Evolutionary conservation across 352 stramenopile species (phyloP).

Genomic region (Globisporangium carolinianum): DNA sequence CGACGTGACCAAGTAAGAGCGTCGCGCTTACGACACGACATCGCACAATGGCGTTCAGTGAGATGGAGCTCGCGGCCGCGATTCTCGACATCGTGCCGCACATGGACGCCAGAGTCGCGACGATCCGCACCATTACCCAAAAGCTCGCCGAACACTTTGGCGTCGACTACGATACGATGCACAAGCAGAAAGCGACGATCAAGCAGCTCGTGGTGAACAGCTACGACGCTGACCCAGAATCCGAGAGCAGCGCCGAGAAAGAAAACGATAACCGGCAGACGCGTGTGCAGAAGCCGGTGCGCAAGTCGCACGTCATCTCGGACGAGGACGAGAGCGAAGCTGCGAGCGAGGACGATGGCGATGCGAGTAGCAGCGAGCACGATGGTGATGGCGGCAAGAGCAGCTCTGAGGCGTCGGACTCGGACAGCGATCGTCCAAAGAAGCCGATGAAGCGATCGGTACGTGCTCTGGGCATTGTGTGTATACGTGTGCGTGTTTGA

Average conservation of each 20-base stretch:
- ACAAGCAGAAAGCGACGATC: conserved; percentile 4
- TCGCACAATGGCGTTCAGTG: conserved; percentile 14
- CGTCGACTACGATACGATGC: conserved; percentile 19
- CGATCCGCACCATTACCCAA: conserved; percentile 37
- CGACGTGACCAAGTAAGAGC: too few species aligned
- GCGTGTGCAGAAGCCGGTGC: background rate
- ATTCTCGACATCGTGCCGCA: conserved; percentile 47
- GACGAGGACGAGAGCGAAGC: conserved; percentile 24
- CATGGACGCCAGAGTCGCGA: conserved; percentile 47
- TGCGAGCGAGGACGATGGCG: conserved; percentile 3
- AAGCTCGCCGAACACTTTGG: conserved; percentile 42
- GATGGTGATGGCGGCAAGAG: conserved; percentile 15
- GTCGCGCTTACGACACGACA: background rate
- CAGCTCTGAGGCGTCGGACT: conserved; percentile 5
- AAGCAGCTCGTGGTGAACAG: conserved; percentile 12
- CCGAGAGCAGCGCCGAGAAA: conserved; percentile 5
- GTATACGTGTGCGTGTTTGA: background rate
- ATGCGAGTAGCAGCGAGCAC: conserved; percentile 13
- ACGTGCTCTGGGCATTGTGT: too few species aligned
- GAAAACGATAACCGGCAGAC: background rate
- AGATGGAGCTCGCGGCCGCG: conserved; percentile 22
- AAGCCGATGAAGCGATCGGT: background rate
- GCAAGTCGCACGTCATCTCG: conserved; percentile 27
- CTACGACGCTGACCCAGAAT: conserved; percentile 3
- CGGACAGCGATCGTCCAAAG: background rate